Conservation (phyloP, 345 rosid species). For the Citrus mangshanensis region DNA sequence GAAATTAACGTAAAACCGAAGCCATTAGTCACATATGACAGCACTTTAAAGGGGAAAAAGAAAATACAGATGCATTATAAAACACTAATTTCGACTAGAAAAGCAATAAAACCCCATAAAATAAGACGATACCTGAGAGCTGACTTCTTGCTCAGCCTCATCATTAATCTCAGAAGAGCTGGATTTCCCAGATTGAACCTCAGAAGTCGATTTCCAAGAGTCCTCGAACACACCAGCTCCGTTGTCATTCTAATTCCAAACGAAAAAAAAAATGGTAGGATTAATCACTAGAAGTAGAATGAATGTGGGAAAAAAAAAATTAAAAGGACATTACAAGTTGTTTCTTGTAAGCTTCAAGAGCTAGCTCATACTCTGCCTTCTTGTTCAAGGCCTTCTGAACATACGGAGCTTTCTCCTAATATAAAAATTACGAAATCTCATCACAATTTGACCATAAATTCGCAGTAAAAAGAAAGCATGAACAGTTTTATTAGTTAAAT, state of each 20-base stretch:
- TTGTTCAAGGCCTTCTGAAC: slow-evolving; percentile 24
- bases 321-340: slow-evolving; percentile 17
- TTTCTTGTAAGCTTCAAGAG: slow-evolving; percentile 23
- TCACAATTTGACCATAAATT: neutral
- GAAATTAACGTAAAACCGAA: neutral
- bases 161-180: slow-evolving; percentile 25
- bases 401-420: slow-evolving; percentile 35
- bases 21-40: neutral
- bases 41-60: neutral
- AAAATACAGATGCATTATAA: neutral
- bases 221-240: slow-evolving; percentile 1
- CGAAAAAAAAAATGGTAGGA: neutral
- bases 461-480: neutral
- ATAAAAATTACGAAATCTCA: neutral
- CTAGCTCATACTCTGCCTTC: slow-evolving; percentile 40
- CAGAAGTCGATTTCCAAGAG: slow-evolving; percentile 25
- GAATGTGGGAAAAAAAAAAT: neutral
- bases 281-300: neutral
- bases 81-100: neutral
- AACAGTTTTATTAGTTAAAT: neutral
- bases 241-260: slow-evolving; percentile 3
- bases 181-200: slow-evolving; percentile 25
- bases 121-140: slow-evolving; percentile 28
- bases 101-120: neutral
- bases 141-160: slow-evolving; percentile 28